A percentile compares a stretch with the other conserved stretches of the same genome.
phyloP scores from a whole-genome alignment of 345 rosid genomes.

The Eucalyptus tenuipes region DNA sequence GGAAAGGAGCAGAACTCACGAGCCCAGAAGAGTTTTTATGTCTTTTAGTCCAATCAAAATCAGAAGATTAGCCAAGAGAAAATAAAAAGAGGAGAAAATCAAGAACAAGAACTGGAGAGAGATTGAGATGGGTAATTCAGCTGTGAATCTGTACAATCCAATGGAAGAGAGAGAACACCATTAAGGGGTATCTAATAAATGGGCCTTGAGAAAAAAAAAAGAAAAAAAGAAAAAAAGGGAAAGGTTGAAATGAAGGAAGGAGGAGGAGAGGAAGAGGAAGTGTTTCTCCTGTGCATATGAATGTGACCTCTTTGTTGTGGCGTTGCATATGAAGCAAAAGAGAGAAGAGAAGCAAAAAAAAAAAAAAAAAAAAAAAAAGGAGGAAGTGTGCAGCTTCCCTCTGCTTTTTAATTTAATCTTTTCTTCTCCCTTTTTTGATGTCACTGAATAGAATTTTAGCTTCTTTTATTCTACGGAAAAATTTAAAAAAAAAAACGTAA shows the following conservation, averaged over 20 bases:
- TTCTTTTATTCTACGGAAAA: not conserved
- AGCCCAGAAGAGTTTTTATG: not conserved
- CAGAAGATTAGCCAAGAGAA: not conserved
- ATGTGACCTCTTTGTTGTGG: not conserved
- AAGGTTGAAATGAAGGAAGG: conserved; percentile 16
- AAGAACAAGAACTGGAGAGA: not conserved
- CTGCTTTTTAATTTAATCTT: not conserved
- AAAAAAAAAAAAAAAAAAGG: not conserved
- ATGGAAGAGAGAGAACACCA: conserved; percentile 30
- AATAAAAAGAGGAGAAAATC: not conserved
- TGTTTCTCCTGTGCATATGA: not conserved
- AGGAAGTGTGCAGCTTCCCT: not conserved
- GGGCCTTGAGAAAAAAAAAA: conserved; percentile 22
- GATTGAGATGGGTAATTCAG: not conserved
- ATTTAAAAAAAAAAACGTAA: not conserved
- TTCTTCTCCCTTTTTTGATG: not conserved
- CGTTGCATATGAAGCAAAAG: not conserved
- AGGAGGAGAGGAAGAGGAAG: not conserved
- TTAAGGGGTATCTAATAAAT: conserved; percentile 61
- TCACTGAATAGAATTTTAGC: not conserved
- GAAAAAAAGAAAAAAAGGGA: conserved; percentile 1
- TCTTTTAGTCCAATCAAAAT: not conserved
- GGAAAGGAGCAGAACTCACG: not conserved
- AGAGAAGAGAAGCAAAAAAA: not conserved
- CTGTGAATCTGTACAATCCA: conserved; percentile 6